A percentile compares a stretch with the other conserved stretches of the same genome.
Conservation (phyloP, 106 monocot species). For the Cymbidium sinense region DNA sequence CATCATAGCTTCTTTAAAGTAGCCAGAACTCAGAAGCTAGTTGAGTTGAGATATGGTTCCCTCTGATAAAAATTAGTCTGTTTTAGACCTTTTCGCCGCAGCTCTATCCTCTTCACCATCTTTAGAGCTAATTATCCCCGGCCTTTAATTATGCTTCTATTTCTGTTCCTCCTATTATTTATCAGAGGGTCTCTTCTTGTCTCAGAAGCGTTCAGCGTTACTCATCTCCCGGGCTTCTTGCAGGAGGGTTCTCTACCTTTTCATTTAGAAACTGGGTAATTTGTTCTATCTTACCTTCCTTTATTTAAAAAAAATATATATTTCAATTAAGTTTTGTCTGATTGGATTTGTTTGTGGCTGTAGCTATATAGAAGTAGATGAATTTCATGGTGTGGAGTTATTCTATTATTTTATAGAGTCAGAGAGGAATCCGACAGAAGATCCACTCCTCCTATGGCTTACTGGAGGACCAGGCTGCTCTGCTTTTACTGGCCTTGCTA, state of each 20-base stretch:
- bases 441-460: slow-evolving; percentile 25
- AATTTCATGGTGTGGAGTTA: slow-evolving; percentile 20
- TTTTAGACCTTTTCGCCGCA: too few relatives aligned
- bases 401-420: slow-evolving; percentile 37
- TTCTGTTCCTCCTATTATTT: not conserved
- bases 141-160: not conserved
- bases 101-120: not conserved
- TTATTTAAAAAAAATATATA: not conserved
- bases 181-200: not conserved
- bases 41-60: too few relatives aligned
- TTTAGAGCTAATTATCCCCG: too few relatives aligned
- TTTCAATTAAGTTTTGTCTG: not conserved
- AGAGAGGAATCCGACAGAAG: slow-evolving; percentile 9
- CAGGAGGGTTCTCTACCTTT: not conserved
- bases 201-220: not conserved
- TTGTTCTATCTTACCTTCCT: not conserved
- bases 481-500: slow-evolving; percentile 13
- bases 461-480: slow-evolving; percentile 30
- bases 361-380: slow-evolving; percentile 36
- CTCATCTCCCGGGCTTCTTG: slow-evolving; percentile 14
- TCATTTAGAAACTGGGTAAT: not conserved
- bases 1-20: too few relatives aligned
- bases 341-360: not conserved
- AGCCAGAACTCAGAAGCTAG: too few relatives aligned
- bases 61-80: too few relatives aligned